phyloP scores from a whole-genome alignment of 108 stramenopile genomes.

The Hondaea fermentalgiana region DNA sequence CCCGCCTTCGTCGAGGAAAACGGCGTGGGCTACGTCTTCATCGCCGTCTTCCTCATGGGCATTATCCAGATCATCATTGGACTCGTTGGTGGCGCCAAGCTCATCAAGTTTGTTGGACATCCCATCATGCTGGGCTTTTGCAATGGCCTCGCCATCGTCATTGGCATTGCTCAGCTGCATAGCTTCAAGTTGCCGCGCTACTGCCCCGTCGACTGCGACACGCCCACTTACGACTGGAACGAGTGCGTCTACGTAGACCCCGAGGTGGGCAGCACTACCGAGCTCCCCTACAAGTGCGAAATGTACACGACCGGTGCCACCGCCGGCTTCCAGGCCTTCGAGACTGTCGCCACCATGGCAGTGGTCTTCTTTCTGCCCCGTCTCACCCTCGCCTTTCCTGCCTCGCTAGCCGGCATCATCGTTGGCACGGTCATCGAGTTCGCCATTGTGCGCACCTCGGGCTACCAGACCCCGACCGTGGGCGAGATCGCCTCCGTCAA shows the following conservation, averaged over 20 bases:
- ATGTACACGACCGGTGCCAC: neutral
- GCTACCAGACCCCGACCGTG: slow-evolving; percentile 27
- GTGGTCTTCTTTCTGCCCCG: slow-evolving; percentile 23
- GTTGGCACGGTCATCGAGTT: slow-evolving; percentile 31
- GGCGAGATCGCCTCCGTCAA: slow-evolving; percentile 25
- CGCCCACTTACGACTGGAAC: neutral
- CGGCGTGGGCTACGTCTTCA: slow-evolving; percentile 64
- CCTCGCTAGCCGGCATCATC: slow-evolving; percentile 29
- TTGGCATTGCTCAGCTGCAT: slow-evolving; percentile 70
- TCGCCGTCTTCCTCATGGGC: slow-evolving; percentile 66
- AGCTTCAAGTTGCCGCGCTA: slow-evolving; percentile 51
- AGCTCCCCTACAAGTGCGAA: neutral
- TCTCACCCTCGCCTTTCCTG: slow-evolving; percentile 5
- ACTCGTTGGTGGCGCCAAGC: slow-evolving; percentile 55
- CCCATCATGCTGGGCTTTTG: slow-evolving; percentile 85
- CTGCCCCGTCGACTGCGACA: neutral
- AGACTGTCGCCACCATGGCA: slow-evolving; percentile 29
- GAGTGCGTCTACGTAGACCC: neutral
- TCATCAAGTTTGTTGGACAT: slow-evolving; percentile 70
- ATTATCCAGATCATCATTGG: slow-evolving; percentile 62
- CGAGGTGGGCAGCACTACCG: neutral
- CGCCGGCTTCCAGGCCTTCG: slow-evolving; percentile 1
- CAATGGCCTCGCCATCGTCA: slow-evolving; percentile 76
- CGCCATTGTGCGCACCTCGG: slow-evolving; percentile 30
- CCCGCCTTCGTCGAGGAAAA: slow-evolving; percentile 59